Evolutionary conservation across 1,284 basidiomycete species (phyloP).

Genomic region (Trichosporon asahii): DNA sequence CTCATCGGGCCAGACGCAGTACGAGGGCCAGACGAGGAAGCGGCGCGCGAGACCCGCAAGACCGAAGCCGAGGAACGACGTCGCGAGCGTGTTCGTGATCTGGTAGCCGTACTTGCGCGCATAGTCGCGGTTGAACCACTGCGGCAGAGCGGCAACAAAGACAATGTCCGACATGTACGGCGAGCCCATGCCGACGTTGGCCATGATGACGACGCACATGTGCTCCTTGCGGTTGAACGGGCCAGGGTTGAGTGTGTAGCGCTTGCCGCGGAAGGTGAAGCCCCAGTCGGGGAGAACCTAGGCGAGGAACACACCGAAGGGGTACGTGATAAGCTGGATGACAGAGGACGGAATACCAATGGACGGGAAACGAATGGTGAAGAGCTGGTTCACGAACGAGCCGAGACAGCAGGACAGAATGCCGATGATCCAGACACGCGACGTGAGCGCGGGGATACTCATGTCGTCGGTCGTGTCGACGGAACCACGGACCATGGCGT

Average conservation of each 20-base stretch:
- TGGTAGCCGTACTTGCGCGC: constrained; percentile 52
- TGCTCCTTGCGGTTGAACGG: constrained; percentile 53
- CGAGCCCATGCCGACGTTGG: constrained; percentile 38
- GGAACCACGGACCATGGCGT: constrained; percentile 80
- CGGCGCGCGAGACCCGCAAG: constrained; percentile 52
- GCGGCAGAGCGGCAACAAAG: constrained; percentile 34
- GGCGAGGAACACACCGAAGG: constrained; percentile 33
- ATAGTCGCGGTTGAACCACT: constrained; percentile 43
- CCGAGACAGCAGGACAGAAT: constrained; percentile 53
- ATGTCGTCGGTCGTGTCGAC: constrained; percentile 75
- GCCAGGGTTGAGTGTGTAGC: constrained; percentile 47
- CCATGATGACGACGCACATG: constrained; percentile 37
- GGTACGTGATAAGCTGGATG: constrained; percentile 40
- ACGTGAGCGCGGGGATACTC: constrained; percentile 73
- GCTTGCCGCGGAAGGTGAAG: constrained; percentile 21
- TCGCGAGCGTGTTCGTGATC: constrained; percentile 42
- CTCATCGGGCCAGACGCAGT: constrained; percentile 51
- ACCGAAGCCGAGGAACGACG: constrained; percentile 55
- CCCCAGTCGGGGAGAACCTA: constrained; percentile 9
- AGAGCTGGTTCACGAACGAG: constrained; percentile 67
- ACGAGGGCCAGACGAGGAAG: constrained; percentile 52
- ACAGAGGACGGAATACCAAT: constrained; percentile 32
- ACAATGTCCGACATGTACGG: constrained; percentile 45
- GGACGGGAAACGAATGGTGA: constrained; percentile 43
- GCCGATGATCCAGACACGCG: constrained; percentile 72